phyloP scores from a whole-genome alignment of 768 basidiomycete species.

The Amanita exitialis region DNA sequence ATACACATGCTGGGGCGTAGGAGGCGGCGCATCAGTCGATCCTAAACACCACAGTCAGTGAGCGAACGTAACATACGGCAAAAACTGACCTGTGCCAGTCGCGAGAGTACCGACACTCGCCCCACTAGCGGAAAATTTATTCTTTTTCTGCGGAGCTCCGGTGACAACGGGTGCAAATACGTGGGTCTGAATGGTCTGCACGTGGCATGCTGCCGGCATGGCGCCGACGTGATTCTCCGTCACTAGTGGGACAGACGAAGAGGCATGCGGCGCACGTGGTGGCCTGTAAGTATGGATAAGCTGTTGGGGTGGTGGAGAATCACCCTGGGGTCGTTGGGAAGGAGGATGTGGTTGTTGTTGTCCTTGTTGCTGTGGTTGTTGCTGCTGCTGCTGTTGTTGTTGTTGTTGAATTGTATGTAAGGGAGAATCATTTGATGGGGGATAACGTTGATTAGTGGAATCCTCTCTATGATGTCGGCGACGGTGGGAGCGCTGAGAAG shows the following conservation, averaged over 20 bases:
- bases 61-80: no score
- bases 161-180: slow-evolving; percentile 68
- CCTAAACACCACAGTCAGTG: no score
- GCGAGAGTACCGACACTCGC: slow-evolving; percentile 8
- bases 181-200: slow-evolving; percentile 46
- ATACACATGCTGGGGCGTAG: slow-evolving; percentile 22
- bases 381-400: neutral
- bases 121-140: slow-evolving; percentile 29
- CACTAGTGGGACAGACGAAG: slow-evolving; percentile 8
- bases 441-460: neutral
- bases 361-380: neutral
- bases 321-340: neutral
- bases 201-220: slow-evolving; percentile 15
- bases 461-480: slow-evolving; percentile 3
- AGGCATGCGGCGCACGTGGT: slow-evolving; percentile 8
- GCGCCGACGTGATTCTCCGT: slow-evolving; percentile 8
- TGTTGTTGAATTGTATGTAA: slow-evolving; percentile 1
- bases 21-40: slow-evolving; percentile 12
- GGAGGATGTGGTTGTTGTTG: neutral
- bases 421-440: neutral
- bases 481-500: slow-evolving; percentile 3
- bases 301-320: slow-evolving; percentile 2
- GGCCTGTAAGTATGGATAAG: slow-evolving; percentile 4
- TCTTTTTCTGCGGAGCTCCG: slow-evolving; percentile 63
- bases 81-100: neutral